Base-by-base conservation (phyloP, 345 rosid species). In the Abelmoschus esculentus region DNA sequence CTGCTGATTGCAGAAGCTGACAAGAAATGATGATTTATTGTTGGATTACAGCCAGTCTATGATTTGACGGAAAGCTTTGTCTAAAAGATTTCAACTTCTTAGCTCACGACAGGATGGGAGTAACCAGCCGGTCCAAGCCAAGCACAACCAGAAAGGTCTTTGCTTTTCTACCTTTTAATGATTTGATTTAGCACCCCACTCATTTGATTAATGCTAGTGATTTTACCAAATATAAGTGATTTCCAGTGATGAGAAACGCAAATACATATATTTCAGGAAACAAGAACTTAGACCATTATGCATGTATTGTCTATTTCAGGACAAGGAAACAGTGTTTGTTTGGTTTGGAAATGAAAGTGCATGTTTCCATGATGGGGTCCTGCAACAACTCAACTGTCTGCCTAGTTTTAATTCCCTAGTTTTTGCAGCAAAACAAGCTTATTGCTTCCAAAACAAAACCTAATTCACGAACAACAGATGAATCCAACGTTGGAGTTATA, bases 31-130 rank as follows among this genome's bases (percentile, higher is more conserved):
- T 66, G 70, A 66, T 66, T 28, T 49, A 9, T 66, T 49, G 22
- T 66, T 47, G 22, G 56, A 65, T 46, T 38, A 65, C 36, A 26
- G 31, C 19, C 69, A 65, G 22, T 26, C 31, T 10, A 34, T 13
- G 6, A 49, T 66, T 28, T 29, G 70, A 29, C 58, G 57, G 70
- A 66, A 66, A 66, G 70, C 28, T 28, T 55, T 28, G 26, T 8
- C 26, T 28, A 47, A 66, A 29, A 66, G 26, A 47, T 28, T 7
- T 29, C 22, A 38, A 26, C 56, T n/a, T 7, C 59, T 65, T 46
- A 6, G 12, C 26, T 65, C 56, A 66, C 57, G 42, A 47, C 70
- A 66, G 42, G 57, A 49, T 66, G 57, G 57, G 70, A 66, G 70
- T 66, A 66, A 42, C 36, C 19, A 44, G 18, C 22, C 56, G 22